phyloP scores from a whole-genome alignment of 2,329 filamentous ascomycete species.

The Neopestalotiopsis sp. region DNA sequence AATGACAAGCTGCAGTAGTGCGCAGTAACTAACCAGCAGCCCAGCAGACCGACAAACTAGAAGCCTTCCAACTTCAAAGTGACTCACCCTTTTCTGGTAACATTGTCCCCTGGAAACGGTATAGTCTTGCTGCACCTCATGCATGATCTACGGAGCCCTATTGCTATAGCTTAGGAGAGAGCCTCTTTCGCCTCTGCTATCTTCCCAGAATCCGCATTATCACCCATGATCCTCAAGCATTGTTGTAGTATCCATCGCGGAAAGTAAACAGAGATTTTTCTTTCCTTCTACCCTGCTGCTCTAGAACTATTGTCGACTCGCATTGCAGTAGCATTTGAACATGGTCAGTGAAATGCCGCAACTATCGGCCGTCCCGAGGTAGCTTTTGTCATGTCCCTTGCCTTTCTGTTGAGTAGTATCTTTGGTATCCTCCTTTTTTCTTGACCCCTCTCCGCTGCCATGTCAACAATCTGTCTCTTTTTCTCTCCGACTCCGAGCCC shows the following conservation, averaged over 20 bases:
- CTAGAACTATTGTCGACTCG: no score
- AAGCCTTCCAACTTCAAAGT: not conserved
- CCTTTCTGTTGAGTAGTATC: not conserved
- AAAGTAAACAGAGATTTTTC: not conserved
- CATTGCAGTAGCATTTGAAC: not conserved
- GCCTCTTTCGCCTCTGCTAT: not conserved
- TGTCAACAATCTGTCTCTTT: no score
- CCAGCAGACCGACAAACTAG: not conserved
- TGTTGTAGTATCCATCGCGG: not conserved
- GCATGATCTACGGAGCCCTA: conserved; percentile 9
- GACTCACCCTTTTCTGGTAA: conserved; percentile 16
- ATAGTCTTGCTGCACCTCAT: conserved; percentile 1
- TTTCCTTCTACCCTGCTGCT: not conserved
- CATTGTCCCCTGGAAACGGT: not conserved
- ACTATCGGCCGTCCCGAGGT: not conserved
- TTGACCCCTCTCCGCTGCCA: not conserved
- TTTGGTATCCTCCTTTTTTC: not conserved
- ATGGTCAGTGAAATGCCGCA: not conserved
- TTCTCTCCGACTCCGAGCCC: no score
- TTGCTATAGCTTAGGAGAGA: not conserved
- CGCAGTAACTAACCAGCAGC: not conserved
- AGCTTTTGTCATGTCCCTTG: not conserved
- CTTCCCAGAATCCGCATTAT: no score
- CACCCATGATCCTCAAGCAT: not conserved
- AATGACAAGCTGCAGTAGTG: conserved; percentile 7